These are phyloP conservation scores for Hippophae rhamnoides DNA, from an alignment of 306 rosid species.

Conservation along the genomic window DNA sequence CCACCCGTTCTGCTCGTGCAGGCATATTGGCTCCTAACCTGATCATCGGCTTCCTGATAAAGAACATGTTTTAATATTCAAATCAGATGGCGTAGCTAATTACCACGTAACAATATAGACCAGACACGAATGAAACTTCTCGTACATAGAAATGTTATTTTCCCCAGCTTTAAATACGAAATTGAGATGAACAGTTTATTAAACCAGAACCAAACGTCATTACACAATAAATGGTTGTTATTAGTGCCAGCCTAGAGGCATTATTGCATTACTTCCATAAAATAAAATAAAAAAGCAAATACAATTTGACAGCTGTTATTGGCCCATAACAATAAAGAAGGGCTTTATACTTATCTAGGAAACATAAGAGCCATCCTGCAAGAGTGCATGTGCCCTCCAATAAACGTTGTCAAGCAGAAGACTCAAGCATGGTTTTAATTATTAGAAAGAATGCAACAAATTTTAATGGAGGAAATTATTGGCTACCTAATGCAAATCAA, in stretches of 20 bases:
- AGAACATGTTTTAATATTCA: neutral
- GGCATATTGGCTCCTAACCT: conserved; percentile 96
- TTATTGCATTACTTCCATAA: too few species aligned
- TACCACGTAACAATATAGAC: too few species aligned
- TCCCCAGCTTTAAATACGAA: too few species aligned
- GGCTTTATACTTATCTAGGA: conserved; percentile 2
- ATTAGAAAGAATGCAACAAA: neutral
- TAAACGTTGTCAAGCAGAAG: conserved; percentile 24
- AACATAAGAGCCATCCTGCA: conserved; percentile 17
- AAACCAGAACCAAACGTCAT: too few species aligned
- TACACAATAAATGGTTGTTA: too few species aligned
- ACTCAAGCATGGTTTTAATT: conserved; percentile 6
- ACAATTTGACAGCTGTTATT: neutral
- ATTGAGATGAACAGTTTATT: too few species aligned
- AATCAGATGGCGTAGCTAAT: too few species aligned
- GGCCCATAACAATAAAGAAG: conserved; percentile 12
- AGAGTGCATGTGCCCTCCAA: conserved; percentile 27
- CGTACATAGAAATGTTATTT: too few species aligned
- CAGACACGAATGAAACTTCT: too few species aligned
- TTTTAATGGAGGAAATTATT: conserved; percentile 12
- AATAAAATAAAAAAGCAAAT: too few species aligned
- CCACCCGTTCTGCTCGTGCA: conserved; percentile 87
- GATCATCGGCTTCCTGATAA: conserved; percentile 73
- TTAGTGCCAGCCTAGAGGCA: too few species aligned
- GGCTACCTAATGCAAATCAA: conserved; percentile 15